A percentile compares a stretch with the other conserved stretches of the same genome.
Conservation (phyloP, 768 basidiomycete species). For the Suillus decipiens region DNA sequence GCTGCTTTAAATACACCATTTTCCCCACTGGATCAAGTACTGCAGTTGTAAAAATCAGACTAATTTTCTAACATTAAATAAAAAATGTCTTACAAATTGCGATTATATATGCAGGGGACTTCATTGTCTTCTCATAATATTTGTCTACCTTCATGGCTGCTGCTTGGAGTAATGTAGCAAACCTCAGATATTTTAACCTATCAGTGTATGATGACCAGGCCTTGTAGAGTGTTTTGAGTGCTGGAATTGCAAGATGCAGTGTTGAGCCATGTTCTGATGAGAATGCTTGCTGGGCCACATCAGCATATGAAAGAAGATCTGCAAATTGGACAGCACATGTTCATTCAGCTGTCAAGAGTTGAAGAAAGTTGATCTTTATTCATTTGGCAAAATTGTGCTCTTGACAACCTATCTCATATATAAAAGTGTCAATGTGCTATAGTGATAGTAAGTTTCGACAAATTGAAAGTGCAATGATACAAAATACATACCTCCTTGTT, state of each 20-base stretch:
- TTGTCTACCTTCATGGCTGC: neutral
- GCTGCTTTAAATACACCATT: slow-evolving; percentile 23
- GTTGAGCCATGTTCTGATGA: neutral
- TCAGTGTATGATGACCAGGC: neutral
- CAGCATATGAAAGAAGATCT: neutral
- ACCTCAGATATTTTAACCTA: neutral
- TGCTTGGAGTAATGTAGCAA: neutral
- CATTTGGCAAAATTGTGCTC: neutral
- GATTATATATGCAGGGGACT: neutral
- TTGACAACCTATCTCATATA: neutral
- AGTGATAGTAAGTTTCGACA: neutral
- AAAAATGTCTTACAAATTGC: neutral
- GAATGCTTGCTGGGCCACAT: neutral
- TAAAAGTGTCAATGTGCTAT: neutral
- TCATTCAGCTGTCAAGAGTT: neutral
- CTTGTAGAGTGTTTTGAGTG: neutral
- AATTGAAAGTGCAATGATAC: neutral
- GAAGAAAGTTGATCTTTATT: neutral
- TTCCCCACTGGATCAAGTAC: slow-evolving; percentile 30
- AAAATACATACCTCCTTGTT: neutral
- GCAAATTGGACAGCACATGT: neutral
- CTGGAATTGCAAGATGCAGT: neutral
- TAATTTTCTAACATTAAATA: neutral
- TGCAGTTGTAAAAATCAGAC: neutral
- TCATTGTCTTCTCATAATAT: neutral